These are phyloP conservation scores for Globisporangium spinosum DNA, from an alignment of 352 stramenopile species.

Conservation along the genomic window DNA sequence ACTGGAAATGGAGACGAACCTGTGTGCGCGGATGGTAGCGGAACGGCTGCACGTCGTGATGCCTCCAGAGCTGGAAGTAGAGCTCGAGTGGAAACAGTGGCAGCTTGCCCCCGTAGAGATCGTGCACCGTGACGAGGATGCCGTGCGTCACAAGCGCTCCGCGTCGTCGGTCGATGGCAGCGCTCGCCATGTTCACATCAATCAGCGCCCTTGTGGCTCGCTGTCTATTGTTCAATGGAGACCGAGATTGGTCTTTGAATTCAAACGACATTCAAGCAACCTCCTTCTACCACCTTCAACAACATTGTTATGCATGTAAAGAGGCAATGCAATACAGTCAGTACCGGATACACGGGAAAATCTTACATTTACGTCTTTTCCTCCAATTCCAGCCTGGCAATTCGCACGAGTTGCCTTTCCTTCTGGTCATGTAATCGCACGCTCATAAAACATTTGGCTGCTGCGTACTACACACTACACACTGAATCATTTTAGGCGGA, in stretches of 20 bases:
- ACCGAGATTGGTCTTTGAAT: background rate
- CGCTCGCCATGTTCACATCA: conserved; percentile 36
- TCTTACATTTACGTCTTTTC: too few relatives aligned
- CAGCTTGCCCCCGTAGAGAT: conserved; percentile 44
- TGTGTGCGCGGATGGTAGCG: conserved; percentile 39
- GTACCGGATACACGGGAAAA: background rate
- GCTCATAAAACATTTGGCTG: too few relatives aligned
- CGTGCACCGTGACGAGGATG: conserved; percentile 63
- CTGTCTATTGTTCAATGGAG: background rate
- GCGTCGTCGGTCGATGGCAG: conserved; percentile 38
- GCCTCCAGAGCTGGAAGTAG: conserved; percentile 33
- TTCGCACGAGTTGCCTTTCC: too few relatives aligned
- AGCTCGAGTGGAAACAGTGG: conserved; percentile 47
- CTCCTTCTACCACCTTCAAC: background rate
- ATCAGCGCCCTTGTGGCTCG: background rate
- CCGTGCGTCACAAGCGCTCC: conserved; percentile 40
- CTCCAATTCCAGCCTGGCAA: too few relatives aligned
- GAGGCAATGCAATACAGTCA: background rate
- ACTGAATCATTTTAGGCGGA: too few relatives aligned
- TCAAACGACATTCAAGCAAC: background rate
- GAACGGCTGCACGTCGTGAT: conserved; percentile 49
- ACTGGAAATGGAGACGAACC: conserved; percentile 19
- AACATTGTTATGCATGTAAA: background rate
- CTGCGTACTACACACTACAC: too few relatives aligned
- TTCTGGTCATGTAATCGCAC: too few relatives aligned